These are phyloP conservation scores for Magnaporthales sp. DNA, from an alignment of 2,329 filamentous ascomycete genomes.

Conservation along the genomic window DNA sequence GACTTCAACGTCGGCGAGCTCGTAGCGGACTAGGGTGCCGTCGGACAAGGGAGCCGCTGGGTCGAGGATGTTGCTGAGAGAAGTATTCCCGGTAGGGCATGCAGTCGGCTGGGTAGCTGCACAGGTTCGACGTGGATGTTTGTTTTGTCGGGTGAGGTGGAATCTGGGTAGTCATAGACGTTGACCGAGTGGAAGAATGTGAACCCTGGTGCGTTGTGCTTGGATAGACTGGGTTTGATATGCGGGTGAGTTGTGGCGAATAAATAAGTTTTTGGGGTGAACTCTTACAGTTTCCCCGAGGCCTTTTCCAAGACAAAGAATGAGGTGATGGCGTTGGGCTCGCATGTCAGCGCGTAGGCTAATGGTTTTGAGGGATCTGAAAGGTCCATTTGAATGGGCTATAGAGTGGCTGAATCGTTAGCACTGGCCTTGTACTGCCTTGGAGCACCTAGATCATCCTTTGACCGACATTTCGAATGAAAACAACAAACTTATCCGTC, in stretches of 20 bases:
- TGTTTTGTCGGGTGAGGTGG: background rate
- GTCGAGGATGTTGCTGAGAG: conserved; percentile 15
- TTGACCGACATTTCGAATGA: background rate
- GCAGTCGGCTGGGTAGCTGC: conserved; percentile 10
- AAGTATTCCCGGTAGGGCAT: conserved; percentile 17
- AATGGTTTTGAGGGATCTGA: conserved; percentile 5
- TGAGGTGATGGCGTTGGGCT: conserved; percentile 8
- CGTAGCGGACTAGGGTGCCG: conserved; percentile 10
- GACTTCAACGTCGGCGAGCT: conserved; percentile 7
- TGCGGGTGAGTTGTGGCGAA: no score
- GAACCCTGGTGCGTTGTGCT: conserved; percentile 3
- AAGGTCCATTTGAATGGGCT: no score
- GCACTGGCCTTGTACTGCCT: no score
- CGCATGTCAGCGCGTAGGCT: conserved; percentile 9
- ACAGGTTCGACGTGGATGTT: conserved; percentile 13
- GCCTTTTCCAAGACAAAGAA: conserved; percentile 13
- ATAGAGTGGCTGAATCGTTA: no score
- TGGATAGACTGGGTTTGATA: background rate
- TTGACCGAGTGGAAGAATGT: conserved; percentile 14
- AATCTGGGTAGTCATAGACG: conserved; percentile 11
- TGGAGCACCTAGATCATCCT: background rate
- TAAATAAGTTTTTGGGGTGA: no score
- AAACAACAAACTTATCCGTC: background rate
- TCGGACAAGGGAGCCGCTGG: background rate
- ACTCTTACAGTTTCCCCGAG: conserved; percentile 10